Percentiles rank a stretch among this genome's conserved stretches.
Conservation (phyloP, 2,329 filamentous ascomycete species). For the Onygena corvina region DNA sequence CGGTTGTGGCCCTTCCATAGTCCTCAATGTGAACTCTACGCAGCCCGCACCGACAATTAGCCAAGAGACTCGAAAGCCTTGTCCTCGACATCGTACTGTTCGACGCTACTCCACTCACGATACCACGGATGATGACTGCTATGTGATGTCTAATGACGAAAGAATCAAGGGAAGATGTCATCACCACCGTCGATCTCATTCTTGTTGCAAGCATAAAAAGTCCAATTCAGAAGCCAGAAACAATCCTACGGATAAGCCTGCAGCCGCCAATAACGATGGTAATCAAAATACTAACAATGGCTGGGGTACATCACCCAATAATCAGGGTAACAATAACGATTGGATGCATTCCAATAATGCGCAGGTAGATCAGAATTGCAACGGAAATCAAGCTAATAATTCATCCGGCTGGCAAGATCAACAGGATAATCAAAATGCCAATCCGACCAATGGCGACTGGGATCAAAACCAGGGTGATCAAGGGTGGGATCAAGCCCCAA, state of each 20-base stretch:
- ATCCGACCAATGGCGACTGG: not conserved
- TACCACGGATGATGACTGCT: constrained; percentile 13
- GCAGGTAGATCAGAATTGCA: not conserved
- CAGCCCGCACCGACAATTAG: not conserved
- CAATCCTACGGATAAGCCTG: not conserved
- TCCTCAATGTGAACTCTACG: constrained; percentile 14
- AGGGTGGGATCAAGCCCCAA: not conserved
- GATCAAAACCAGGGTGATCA: not conserved
- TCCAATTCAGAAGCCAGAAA: not conserved
- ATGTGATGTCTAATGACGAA: constrained; percentile 15
- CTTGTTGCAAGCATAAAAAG: not conserved
- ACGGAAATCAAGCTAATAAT: not conserved
- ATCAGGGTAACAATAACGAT: not conserved
- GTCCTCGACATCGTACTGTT: not conserved
- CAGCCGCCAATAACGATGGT: not conserved
- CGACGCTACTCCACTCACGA: not conserved
- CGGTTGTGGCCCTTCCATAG: constrained; percentile 13
- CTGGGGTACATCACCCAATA: not conserved
- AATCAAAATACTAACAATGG: not conserved
- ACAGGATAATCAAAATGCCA: not conserved
- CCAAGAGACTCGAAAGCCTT: not conserved
- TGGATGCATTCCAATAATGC: not conserved
- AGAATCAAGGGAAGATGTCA: constrained; percentile 6
- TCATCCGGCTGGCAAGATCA: not conserved
- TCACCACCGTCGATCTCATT: not conserved